Evolutionary conservation across 352 stramenopile genomes (phyloP).

Genomic region (Pythium inflatum): DNA sequence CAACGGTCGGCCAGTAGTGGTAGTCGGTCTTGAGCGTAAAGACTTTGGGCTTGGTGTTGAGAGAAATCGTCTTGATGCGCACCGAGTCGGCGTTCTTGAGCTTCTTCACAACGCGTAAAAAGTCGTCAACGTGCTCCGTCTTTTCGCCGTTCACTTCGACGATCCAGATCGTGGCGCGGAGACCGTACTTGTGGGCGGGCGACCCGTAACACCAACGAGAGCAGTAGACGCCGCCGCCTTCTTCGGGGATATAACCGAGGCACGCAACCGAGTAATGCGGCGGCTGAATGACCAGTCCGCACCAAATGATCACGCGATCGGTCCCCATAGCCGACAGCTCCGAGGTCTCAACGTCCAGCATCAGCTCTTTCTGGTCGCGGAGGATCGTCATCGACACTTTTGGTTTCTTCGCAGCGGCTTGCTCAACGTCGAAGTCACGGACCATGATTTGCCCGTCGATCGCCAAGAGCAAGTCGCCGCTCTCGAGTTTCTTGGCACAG

Average conservation of each 20-base stretch:
- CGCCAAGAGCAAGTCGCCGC: conserved; percentile 84
- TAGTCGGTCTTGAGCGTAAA: conserved; percentile 92
- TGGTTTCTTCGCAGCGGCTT: conserved; percentile 52
- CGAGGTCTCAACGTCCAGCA: conserved; percentile 60
- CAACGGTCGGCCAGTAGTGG: conserved; percentile 90
- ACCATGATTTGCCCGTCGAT: conserved; percentile 79
- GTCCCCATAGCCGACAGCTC: conserved; percentile 82
- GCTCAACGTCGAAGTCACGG: conserved; percentile 81
- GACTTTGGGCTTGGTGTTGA: conserved; percentile 90
- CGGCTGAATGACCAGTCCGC: conserved; percentile 90
- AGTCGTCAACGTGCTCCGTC: conserved; percentile 82
- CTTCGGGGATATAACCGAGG: conserved; percentile 85
- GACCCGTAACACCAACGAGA: conserved; percentile 92
- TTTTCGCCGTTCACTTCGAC: conserved; percentile 89
- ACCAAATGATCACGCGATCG: conserved; percentile 90
- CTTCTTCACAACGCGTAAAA: conserved; percentile 81
- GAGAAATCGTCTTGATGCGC: conserved; percentile 89
- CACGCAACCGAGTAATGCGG: conserved; percentile 87
- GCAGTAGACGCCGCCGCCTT: conserved; percentile 87
- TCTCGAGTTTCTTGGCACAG: conserved; percentile 69
- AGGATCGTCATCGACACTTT: conserved; percentile 71
- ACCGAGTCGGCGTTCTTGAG: conserved; percentile 84
- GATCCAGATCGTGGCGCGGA: conserved; percentile 91
- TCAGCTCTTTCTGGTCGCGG: conserved; percentile 73
- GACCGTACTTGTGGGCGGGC: conserved; percentile 89